Evolutionary conservation across 1,284 basidiomycete genomes (phyloP).

Genomic region (Sanghuangporus baumii): DNA sequence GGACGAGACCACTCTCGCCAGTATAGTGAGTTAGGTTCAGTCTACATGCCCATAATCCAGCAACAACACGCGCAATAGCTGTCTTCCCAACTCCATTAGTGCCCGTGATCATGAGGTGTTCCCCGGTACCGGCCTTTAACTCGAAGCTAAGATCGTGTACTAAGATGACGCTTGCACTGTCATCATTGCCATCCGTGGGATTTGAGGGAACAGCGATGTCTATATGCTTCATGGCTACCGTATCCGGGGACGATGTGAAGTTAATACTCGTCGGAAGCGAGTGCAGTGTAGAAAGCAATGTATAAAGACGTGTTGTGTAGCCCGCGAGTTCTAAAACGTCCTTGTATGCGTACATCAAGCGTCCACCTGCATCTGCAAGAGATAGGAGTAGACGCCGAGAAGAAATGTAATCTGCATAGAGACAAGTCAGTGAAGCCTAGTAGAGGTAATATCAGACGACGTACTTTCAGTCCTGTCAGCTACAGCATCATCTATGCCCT

Average conservation of each 20-base stretch:
- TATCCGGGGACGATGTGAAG: constrained; percentile 30
- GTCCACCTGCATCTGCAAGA: constrained; percentile 90
- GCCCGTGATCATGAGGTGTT: constrained; percentile 93
- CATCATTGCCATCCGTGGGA: constrained; percentile 20
- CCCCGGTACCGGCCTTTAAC: constrained; percentile 67
- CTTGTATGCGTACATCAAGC: constrained; percentile 89
- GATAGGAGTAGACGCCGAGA: constrained; percentile 90
- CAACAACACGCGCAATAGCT: constrained; percentile 84
- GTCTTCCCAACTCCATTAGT: constrained; percentile 95
- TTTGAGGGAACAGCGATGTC: constrained; percentile 66
- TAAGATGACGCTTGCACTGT: constrained; percentile 17
- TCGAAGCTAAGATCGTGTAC: constrained; percentile 34
- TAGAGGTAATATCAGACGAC: constrained; percentile 22
- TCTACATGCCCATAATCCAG: constrained; percentile 74
- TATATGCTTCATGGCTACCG: constrained; percentile 61
- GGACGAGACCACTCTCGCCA: constrained; percentile 32
- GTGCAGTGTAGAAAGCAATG: constrained; percentile 83
- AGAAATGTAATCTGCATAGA: constrained; percentile 80
- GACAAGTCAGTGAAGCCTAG: constrained; percentile 6
- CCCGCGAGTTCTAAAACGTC: constrained; percentile 92
- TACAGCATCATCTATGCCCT: constrained; percentile 32
- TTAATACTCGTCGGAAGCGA: constrained; percentile 50
- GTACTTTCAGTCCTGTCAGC: constrained; percentile 61
- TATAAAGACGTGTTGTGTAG: constrained; percentile 86
- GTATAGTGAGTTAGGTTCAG: constrained; percentile 28